Evolutionary conservation across 257 asterid genomes (phyloP).

Genomic region (Nicotiana obtusifolia): DNA sequence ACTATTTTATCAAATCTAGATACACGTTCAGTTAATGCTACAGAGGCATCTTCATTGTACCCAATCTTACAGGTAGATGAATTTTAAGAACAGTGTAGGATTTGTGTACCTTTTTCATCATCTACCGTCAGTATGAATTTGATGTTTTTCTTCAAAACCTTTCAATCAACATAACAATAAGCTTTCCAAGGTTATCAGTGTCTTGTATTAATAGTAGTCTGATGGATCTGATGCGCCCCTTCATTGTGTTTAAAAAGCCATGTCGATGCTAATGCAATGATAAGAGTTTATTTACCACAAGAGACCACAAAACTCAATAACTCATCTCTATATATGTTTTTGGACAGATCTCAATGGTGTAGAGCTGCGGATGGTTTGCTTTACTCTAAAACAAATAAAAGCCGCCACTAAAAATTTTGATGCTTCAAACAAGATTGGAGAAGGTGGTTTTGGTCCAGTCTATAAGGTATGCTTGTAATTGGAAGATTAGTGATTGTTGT

Average conservation of each 20-base stretch:
- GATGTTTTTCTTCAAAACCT: not conserved
- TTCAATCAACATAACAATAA: not conserved
- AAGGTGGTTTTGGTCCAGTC: slow-evolving; percentile 97
- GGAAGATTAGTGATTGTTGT: not conserved
- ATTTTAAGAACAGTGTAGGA: not conserved
- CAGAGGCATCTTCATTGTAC: not conserved
- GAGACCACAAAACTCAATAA: not conserved
- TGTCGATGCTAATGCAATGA: not conserved
- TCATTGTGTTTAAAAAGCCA: not conserved
- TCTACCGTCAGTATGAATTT: not conserved
- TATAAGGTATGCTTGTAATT: slow-evolving; percentile 50
- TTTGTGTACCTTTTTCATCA: not conserved
- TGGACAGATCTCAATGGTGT: slow-evolving; percentile 57
- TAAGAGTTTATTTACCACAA: not conserved
- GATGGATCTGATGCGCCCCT: not conserved
- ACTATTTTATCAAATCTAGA: not conserved
- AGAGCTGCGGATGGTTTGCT: slow-evolving; percentile 59
- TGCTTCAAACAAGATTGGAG: slow-evolving; percentile 68
- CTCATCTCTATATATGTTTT: not conserved
- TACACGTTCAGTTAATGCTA: not conserved
- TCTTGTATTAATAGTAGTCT: not conserved
- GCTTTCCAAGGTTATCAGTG: not conserved
- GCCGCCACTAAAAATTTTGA: slow-evolving; percentile 77
- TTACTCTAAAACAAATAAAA: slow-evolving; percentile 69
- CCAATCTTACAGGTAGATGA: not conserved